These are phyloP conservation scores for Amniculicola lignicola DNA, from an alignment of 495 filamentous ascomycete species.

Conservation along the genomic window DNA sequence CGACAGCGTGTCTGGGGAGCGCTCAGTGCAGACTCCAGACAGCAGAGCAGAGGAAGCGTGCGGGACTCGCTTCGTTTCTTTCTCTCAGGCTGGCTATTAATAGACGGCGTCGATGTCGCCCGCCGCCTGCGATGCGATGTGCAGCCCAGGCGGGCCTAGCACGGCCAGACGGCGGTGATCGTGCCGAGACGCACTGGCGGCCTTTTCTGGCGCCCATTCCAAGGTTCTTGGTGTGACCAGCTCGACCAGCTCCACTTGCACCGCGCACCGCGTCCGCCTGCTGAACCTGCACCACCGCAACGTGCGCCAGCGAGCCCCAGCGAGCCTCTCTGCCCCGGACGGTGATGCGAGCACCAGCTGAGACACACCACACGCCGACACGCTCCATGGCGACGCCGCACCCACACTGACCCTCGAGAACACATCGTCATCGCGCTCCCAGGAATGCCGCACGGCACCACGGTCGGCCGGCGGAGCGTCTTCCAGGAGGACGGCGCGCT, in stretches of 20 bases:
- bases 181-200: not conserved
- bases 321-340: no score
- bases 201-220: not conserved
- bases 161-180: not conserved
- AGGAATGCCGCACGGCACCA: not conserved
- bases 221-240: not conserved
- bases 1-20: no score
- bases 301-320: no score
- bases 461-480: conserved; percentile 16
- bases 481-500: conserved; percentile 12
- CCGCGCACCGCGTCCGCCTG: not conserved
- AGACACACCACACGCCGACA: conserved; percentile 5
- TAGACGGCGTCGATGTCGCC: no score
- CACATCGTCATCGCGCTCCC: not conserved
- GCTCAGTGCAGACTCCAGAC: no score
- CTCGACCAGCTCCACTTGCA: not conserved
- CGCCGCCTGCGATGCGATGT: no score
- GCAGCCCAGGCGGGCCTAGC: not conserved
- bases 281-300: not conserved
- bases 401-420: conserved; percentile 7
- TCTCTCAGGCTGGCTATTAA: no score
- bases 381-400: conserved; percentile 16
- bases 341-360: no score
- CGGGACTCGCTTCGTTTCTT: no score
- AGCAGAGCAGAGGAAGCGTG: no score